Conservation (phyloP, 257 asterid species). For the Eustoma russellianum region DNA sequence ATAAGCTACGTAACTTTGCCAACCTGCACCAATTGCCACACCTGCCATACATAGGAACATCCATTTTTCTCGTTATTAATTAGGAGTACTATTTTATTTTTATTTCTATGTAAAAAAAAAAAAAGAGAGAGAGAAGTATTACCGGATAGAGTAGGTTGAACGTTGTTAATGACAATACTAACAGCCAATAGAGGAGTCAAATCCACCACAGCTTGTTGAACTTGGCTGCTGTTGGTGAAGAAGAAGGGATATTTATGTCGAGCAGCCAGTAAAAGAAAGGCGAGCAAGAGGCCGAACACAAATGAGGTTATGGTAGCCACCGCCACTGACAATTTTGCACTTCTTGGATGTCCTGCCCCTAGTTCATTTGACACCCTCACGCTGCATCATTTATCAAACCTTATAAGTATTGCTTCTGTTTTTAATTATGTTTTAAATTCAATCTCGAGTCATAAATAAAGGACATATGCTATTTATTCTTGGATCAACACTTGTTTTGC, state of each 20-base stretch:
- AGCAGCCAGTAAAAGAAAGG: conserved; percentile 11
- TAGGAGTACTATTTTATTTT: too few relatives aligned
- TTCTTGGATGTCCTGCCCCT: conserved; percentile 47
- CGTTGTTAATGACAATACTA: conserved; percentile 21
- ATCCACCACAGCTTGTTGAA: conserved; percentile 22
- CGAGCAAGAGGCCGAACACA: conserved; percentile 20
- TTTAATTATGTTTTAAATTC: too few relatives aligned
- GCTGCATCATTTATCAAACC: conserved; percentile 4
- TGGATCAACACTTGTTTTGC: too few relatives aligned
- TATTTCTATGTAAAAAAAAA: too few relatives aligned
- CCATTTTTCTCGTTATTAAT: too few relatives aligned
- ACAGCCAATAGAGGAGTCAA: conserved; percentile 43
- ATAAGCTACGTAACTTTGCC: conserved; percentile 47
- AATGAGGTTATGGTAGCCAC: conserved; percentile 32
- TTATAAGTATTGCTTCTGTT: background rate
- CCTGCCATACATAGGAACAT: conserved; percentile 23
- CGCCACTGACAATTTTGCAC: conserved; percentile 34
- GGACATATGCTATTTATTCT: too few relatives aligned
- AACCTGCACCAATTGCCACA: conserved; percentile 60
- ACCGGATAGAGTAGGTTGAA: conserved; percentile 29
- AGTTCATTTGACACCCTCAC: conserved; percentile 54
- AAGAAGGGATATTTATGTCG: conserved; percentile 29
- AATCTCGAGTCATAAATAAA: too few relatives aligned
- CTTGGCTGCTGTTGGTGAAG: conserved; percentile 23
- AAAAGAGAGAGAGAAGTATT: too few relatives aligned